phyloP scores from a whole-genome alignment of 2,329 filamentous ascomycete species.

The Pseudocercospora ulei region DNA sequence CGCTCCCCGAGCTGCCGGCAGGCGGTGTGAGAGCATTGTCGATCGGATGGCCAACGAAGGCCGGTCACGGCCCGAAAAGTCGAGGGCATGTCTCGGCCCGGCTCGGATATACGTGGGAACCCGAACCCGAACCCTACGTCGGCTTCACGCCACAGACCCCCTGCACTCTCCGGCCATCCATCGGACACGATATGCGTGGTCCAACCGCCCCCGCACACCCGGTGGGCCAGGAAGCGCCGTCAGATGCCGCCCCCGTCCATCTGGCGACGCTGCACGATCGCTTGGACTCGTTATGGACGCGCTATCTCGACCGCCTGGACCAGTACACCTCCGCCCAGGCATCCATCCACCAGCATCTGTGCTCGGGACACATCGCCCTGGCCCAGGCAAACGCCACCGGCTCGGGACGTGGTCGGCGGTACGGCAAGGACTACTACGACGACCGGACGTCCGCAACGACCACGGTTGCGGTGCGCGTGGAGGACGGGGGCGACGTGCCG shows the following conservation, averaged over 20 bases:
- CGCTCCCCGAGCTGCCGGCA: constrained; percentile 20
- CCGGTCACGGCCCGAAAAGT: too few relatives aligned
- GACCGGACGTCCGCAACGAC: constrained; percentile 40
- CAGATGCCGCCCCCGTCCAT: background rate
- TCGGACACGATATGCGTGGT: constrained; percentile 3
- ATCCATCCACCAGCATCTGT: constrained; percentile 47
- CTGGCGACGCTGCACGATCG: constrained; percentile 31
- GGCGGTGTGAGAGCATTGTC: constrained; percentile 22
- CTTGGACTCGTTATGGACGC: constrained; percentile 56
- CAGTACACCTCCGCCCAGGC: constrained; percentile 54
- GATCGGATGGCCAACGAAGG: background rate
- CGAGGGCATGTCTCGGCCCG: background rate
- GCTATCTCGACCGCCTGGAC: constrained; percentile 57
- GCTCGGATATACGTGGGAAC: too few relatives aligned
- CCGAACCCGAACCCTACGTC: background rate
- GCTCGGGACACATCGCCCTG: constrained; percentile 45
- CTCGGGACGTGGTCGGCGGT: constrained; percentile 45
- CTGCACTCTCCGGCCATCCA: background rate
- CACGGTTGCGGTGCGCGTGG: constrained; percentile 8
- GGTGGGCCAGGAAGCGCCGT: background rate
- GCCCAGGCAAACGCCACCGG: constrained; percentile 66
- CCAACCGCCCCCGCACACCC: background rate
- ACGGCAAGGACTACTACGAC: constrained; percentile 63
- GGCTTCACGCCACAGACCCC: background rate
- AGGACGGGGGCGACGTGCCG: constrained; percentile 2